Percentiles rank a stretch among this genome's conserved stretches.
Evolutionary conservation across 305 asterid genomes (phyloP).

Genomic region (Fraxinus latifolia): DNA sequence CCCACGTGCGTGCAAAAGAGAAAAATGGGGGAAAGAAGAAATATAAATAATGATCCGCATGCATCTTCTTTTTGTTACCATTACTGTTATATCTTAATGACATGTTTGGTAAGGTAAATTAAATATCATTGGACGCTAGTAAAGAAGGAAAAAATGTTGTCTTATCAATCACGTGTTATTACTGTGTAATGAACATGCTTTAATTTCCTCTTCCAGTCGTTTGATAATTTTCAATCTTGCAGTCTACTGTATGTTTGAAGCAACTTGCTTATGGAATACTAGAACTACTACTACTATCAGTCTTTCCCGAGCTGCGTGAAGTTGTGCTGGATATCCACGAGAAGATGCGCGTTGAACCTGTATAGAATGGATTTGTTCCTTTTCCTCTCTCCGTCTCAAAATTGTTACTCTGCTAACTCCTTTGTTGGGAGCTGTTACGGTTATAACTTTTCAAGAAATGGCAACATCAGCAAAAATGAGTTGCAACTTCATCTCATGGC

Average conservation of each 20-base stretch:
- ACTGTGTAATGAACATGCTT: not conserved
- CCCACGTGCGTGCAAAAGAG: not conserved
- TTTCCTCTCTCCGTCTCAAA: not conserved
- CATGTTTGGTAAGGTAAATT: not conserved
- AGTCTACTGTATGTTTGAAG: conserved; percentile 88
- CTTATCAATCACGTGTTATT: not conserved
- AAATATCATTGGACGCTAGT: not conserved
- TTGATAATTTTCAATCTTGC: conserved; percentile 22
- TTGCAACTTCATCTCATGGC: not conserved
- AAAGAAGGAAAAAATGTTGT: not conserved
- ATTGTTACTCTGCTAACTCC: not conserved
- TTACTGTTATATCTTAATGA: not conserved
- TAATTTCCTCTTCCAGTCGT: not conserved
- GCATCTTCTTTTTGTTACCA: not conserved
- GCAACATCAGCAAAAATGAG: not conserved
- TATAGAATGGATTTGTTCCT: conserved; percentile 27
- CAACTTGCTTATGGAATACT: conserved; percentile 90
- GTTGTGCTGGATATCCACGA: conserved; percentile 67
- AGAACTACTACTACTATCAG: conserved; percentile 69
- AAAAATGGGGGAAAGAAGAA: not conserved
- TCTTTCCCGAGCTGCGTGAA: conserved; percentile 78
- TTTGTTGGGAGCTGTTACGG: not conserved
- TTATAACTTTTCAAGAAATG: not conserved
- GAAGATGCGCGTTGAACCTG: conserved; percentile 41
- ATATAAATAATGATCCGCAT: not conserved